Base-by-base conservation (phyloP, 805 yeast genomes). In the Metschnikowia amazonensis region DNA sequence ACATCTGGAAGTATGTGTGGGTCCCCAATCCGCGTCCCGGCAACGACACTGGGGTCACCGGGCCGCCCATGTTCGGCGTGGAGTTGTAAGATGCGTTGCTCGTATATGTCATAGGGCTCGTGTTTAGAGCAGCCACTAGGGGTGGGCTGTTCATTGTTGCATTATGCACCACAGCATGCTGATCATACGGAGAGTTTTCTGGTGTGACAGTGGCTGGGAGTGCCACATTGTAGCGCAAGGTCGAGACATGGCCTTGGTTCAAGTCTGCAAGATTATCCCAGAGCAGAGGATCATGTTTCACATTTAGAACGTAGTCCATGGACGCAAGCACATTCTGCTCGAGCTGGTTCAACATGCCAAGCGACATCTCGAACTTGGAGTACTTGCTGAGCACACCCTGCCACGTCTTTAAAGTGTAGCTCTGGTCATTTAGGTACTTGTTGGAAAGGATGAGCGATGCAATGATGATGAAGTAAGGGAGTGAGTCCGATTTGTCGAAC, bases 321-420 rank as follows among this genome's bases (percentile, higher is more conserved):
- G 51, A 49, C 11, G 49, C 49, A 18, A 55, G 45, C 17, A 55
- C 44, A 30, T 55, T 48, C 30, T 20, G 43, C 36, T 55, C 59
- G 37, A 55, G 55, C 37, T 53, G 59, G 45, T 54, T 51, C 44
- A 55, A 41, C 30, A 55, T 45, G 16, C 45, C 13, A 5, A 55
- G 42, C 42, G 53, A 42, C 27, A 50, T 43, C 20, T 43, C 44
- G 20, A 55, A 43, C 36, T 25, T 29, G 36, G 46, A 42, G 32
- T 43, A 46, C 31, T 49, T 50, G 44, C 33, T 23, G 10, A 55
- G 44, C 9, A 55, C 46, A 47, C 54, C 60, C 9, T 74, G 60
- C 81, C 81, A 74, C 20, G 81, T 76, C 50, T 75, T 75, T 52
- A 74, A 62, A 2, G 80, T 74, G 49, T 74, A 76, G 34, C 74